These are phyloP conservation scores for Primulina eburnea DNA, from an alignment of 257 asterid species.

Conservation along the genomic window DNA sequence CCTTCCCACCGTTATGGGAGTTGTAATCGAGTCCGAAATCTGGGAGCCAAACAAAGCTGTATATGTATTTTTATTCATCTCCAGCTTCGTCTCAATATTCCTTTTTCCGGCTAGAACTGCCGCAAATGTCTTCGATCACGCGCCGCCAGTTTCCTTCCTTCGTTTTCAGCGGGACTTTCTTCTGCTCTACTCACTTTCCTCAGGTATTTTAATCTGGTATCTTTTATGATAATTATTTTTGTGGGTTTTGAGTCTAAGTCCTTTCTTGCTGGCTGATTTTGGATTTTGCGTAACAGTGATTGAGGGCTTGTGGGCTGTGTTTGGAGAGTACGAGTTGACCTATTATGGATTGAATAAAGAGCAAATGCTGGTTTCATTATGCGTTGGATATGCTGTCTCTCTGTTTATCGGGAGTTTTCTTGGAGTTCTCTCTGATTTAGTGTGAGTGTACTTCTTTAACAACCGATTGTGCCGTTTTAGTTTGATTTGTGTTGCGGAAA, in stretches of 20 bases:
- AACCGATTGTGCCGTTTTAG: constrained; percentile 11
- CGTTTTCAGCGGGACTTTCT: constrained; percentile 68
- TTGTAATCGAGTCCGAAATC: constrained; percentile 62
- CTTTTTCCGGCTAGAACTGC: constrained; percentile 43
- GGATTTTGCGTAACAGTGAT: constrained; percentile 36
- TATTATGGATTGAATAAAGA: constrained; percentile 63
- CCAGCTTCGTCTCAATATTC: constrained; percentile 54
- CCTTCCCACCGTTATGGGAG: constrained; percentile 52
- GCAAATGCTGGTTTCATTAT: constrained; percentile 42
- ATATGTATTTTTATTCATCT: constrained; percentile 47
- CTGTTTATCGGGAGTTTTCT: background rate
- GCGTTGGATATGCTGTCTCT: background rate
- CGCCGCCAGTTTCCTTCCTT: constrained; percentile 46
- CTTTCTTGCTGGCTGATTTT: constrained; percentile 16
- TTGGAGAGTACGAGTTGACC: constrained; percentile 75
- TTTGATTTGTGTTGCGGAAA: constrained; percentile 1
- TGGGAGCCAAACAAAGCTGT: constrained; percentile 76
- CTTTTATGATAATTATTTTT: constrained; percentile 3
- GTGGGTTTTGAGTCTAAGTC: constrained; percentile 4
- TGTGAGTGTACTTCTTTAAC: constrained; percentile 47
- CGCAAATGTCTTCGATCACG: constrained; percentile 58
- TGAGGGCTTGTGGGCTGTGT: constrained; percentile 77
- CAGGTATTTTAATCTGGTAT: constrained; percentile 45
- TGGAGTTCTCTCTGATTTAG: constrained; percentile 23
- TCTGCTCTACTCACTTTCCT: constrained; percentile 59